phyloP scores from a whole-genome alignment of 2,329 filamentous ascomycete species.

The Cordyceps tenuipes region DNA sequence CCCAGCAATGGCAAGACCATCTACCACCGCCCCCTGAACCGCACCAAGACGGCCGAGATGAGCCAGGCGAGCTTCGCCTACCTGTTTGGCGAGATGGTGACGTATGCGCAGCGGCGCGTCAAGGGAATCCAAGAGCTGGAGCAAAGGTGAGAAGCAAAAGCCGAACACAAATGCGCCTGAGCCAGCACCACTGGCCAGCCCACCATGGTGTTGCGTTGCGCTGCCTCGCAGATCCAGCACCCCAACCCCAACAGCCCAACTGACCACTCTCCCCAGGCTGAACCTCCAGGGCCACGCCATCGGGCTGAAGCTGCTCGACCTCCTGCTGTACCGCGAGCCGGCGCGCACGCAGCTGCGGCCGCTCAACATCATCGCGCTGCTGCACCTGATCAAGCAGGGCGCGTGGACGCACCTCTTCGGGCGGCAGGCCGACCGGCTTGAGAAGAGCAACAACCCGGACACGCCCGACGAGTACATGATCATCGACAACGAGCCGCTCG shows the following conservation, averaged over 20 bases:
- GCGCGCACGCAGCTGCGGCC: conserved; percentile 65
- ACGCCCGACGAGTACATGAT: conserved; percentile 98
- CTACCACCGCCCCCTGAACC: conserved; percentile 91
- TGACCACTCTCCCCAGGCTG: conserved; percentile 58
- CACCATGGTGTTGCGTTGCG: too few species aligned
- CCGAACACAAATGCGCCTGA: too few species aligned
- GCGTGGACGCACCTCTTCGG: conserved; percentile 90
- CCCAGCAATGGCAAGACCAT: conserved; percentile 94
- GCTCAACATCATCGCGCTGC: conserved; percentile 78
- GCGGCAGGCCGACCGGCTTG: conserved; percentile 82
- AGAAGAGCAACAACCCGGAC: conserved; percentile 73
- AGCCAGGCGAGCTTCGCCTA: conserved; percentile 94
- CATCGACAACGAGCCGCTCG: conserved; percentile 92
- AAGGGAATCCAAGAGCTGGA: conserved; percentile 92
- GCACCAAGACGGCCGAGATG: conserved; percentile 77
- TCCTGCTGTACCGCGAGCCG: conserved; percentile 78
- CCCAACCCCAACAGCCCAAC: not conserved
- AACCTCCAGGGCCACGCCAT: conserved; percentile 90
- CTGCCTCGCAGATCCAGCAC: not conserved
- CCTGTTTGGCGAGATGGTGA: conserved; percentile 93
- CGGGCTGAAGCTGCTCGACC: conserved; percentile 87
- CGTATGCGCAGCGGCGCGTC: conserved; percentile 83
- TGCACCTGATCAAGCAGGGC: conserved; percentile 90
- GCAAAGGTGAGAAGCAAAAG: conserved; percentile 59
- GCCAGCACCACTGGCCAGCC: not conserved